Percentiles rank a stretch among this genome's conserved stretches.
phyloP scores from a whole-genome alignment of 1,284 basidiomycete genomes.

The Phlebopus sp. region DNA sequence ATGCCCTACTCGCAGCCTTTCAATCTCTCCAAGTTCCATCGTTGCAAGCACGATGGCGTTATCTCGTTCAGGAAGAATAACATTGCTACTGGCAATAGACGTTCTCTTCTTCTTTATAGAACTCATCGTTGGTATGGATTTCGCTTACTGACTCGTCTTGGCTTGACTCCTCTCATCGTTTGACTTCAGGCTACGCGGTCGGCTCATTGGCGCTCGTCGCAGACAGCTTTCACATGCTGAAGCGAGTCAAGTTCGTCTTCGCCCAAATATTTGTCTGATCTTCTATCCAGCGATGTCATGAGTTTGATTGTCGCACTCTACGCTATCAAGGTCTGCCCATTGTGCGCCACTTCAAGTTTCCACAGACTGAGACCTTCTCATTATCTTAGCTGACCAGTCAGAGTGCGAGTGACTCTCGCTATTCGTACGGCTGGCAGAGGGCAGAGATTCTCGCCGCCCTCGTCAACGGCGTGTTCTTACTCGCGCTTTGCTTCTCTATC shows the following conservation, averaged over 20 bases:
- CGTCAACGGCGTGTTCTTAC: conserved; percentile 94
- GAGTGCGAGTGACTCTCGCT: conserved; percentile 51
- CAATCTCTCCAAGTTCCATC: background rate
- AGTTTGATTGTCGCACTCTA: conserved; percentile 94
- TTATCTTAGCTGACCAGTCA: conserved; percentile 51
- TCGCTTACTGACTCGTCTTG: background rate
- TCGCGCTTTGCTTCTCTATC: conserved; percentile 96
- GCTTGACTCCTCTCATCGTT: conserved; percentile 1
- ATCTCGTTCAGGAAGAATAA: conserved; percentile 77
- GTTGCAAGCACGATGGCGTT: conserved; percentile 42
- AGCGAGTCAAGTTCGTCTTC: conserved; percentile 48
- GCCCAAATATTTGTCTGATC: conserved; percentile 10
- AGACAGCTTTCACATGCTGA: conserved; percentile 98
- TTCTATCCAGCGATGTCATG: conserved; percentile 78
- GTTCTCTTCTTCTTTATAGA: conserved; percentile 92
- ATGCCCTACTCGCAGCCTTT: background rate
- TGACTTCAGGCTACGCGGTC: conserved; percentile 77
- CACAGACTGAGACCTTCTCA: conserved; percentile 7
- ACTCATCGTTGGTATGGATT: conserved; percentile 68
- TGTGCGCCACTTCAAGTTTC: conserved; percentile 2
- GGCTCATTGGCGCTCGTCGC: conserved; percentile 94
- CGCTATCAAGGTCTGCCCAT: conserved; percentile 80
- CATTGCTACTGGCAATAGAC: conserved; percentile 82
- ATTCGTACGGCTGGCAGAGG: conserved; percentile 96
- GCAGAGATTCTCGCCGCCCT: conserved; percentile 97